phyloP scores from a whole-genome alignment of 2,329 filamentous ascomycete species.

The Rhynchosporium secalis region DNA sequence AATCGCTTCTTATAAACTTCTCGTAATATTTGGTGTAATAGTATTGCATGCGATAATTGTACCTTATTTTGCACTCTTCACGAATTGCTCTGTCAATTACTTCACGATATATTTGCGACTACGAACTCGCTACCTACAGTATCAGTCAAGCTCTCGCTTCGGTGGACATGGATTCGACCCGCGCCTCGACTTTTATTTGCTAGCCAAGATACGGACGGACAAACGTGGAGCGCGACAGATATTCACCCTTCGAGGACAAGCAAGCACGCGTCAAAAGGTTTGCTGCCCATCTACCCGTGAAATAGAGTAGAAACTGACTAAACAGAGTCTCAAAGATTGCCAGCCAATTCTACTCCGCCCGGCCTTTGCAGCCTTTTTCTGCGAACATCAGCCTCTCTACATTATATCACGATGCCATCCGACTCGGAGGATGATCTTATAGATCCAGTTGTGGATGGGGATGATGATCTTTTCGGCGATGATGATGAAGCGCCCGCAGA shows the following conservation, averaged over 20 bases:
- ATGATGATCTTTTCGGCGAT: conserved; percentile 63
- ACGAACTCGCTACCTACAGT: too few relatives aligned
- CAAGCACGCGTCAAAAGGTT: neutral
- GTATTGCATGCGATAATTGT: too few relatives aligned
- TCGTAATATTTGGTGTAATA: too few relatives aligned
- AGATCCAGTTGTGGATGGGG: conserved; percentile 50
- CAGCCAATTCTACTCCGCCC: neutral
- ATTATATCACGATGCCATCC: conserved; percentile 26
- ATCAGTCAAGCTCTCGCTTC: too few relatives aligned
- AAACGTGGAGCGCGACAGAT: neutral
- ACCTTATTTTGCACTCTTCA: neutral
- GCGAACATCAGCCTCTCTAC: neutral
- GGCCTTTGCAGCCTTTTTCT: neutral
- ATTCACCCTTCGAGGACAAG: neutral
- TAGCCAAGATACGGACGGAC: neutral
- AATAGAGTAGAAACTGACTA: neutral
- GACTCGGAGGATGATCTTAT: conserved; percentile 37
- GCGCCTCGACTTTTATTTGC: too few relatives aligned
- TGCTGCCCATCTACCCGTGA: neutral
- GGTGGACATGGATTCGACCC: too few relatives aligned
- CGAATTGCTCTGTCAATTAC: too few relatives aligned
- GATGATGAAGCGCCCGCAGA: conserved; percentile 44
- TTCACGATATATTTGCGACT: too few relatives aligned
- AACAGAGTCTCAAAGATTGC: neutral
- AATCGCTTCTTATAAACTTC: too few relatives aligned